These are phyloP conservation scores for Myochromella boudieri DNA, from an alignment of 768 basidiomycete species.

Conservation along the genomic window DNA sequence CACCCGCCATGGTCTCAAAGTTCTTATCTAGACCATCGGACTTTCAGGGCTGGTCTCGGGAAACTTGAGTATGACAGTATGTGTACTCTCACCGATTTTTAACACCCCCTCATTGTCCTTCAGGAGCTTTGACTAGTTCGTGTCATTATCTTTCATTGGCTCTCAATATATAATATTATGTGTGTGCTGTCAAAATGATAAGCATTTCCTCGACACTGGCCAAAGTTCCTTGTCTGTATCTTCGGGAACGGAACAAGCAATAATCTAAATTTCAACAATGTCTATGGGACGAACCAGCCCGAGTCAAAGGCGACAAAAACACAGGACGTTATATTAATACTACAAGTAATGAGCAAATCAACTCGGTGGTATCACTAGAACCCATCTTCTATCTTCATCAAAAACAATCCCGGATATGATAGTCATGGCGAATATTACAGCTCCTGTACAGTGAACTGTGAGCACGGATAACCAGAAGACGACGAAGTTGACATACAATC, in stretches of 20 bases:
- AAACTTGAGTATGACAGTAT: conserved; percentile 71
- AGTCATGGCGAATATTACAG: conserved; percentile 29
- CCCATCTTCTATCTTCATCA: conserved; percentile 12
- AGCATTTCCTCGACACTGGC: no score
- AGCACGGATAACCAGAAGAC: neutral
- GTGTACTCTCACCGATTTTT: conserved; percentile 9
- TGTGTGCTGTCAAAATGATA: no score
- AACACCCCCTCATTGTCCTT: neutral
- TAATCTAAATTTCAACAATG: no score
- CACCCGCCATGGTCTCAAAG: neutral
- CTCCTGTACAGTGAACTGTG: conserved; percentile 22
- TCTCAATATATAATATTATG: no score
- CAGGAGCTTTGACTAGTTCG: conserved; percentile 18
- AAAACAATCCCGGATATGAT: conserved; percentile 15
- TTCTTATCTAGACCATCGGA: neutral
- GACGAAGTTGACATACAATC: conserved; percentile 47
- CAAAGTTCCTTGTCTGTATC: no score
- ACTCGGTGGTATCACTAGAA: conserved; percentile 16
- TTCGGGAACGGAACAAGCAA: no score
- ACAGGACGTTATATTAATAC: conserved; percentile 1
- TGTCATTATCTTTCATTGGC: no score
- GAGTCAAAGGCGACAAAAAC: neutral
- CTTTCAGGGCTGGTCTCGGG: conserved; percentile 69
- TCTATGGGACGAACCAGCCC: conserved; percentile 8
- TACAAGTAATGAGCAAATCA: conserved; percentile 1